Conservation (phyloP, 305 asterid genomes). For the Caryopteris hybrid region DNA sequence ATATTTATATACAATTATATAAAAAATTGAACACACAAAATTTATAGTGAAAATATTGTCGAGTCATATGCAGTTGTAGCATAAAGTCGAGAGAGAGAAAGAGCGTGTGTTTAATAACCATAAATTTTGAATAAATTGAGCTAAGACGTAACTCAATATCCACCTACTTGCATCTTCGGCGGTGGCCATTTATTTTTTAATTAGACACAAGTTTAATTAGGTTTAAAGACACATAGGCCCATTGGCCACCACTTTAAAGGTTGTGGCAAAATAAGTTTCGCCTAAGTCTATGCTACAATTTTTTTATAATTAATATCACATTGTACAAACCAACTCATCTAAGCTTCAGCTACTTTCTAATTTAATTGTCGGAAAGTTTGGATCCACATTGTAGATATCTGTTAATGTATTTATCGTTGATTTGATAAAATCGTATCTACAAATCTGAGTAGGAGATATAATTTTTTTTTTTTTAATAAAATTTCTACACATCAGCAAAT, state of each 20-base stretch:
- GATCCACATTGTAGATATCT: no score
- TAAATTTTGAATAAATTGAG: neutral
- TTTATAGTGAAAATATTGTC: no score
- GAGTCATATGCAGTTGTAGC: no score
- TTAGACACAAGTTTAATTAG: conserved; percentile 6
- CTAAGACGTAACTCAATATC: neutral
- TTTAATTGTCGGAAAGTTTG: no score
- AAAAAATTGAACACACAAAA: no score
- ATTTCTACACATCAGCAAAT: no score
- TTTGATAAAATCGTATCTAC: no score
- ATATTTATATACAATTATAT: no score
- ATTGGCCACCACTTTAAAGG: conserved; percentile 6
- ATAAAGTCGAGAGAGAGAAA: no score
- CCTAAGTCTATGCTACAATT: conserved; percentile 7
- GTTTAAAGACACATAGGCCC: neutral
- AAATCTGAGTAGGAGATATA: no score
- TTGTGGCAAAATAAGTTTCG: neutral
- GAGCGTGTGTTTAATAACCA: neutral
- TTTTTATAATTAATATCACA: conserved; percentile 22
- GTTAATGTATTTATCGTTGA: no score
- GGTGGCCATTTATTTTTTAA: neutral
- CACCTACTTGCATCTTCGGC: conserved; percentile 11
- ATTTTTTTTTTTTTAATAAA: no score
- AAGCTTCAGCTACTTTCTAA: neutral
- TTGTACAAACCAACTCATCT: conserved; percentile 15